Evolutionary conservation across 768 basidiomycete species (phyloP).

Genomic region (Leccinellum rugosiceps): DNA sequence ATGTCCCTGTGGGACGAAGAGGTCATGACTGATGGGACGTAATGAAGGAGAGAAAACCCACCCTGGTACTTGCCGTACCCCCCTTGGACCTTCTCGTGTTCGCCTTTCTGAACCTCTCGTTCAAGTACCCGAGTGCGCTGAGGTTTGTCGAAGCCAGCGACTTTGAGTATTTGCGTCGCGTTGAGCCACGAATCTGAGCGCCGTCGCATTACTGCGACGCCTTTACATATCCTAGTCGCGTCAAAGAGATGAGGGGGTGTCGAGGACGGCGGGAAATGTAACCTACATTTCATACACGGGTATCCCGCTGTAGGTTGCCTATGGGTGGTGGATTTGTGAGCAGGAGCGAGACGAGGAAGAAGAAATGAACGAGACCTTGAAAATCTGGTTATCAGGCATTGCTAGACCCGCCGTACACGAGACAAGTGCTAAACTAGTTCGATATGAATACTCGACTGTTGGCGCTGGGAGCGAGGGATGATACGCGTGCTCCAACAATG

Average conservation of each 20-base stretch:
- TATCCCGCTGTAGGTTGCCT: constrained; percentile 93
- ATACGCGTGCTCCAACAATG: constrained; percentile 40
- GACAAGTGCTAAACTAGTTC: constrained; percentile 3
- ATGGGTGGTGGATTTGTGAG: constrained; percentile 13
- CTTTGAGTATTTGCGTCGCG: constrained; percentile 98
- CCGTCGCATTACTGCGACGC: constrained; percentile 96
- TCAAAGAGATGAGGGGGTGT: constrained; percentile 35
- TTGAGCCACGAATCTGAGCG: constrained; percentile 97
- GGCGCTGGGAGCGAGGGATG: constrained; percentile 19
- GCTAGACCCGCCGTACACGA: constrained; percentile 10
- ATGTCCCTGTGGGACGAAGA: constrained; percentile 68
- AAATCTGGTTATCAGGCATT: constrained; percentile 86
- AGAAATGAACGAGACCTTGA: constrained; percentile 56
- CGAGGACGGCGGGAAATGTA: constrained; percentile 30
- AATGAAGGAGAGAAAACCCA: constrained; percentile 34
- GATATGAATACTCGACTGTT: not conserved
- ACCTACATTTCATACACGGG: constrained; percentile 90
- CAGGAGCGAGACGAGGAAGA: not conserved
- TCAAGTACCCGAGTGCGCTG: constrained; percentile 96
- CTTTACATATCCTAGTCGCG: constrained; percentile 84
- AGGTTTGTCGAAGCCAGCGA: constrained; percentile 98
- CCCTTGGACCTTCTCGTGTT: constrained; percentile 98
- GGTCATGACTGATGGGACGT: not conserved
- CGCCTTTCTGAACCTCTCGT: constrained; percentile 96
- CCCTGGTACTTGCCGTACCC: constrained; percentile 99